Conservation (phyloP, 176 grass and related monocot genomes). For the Chloris gayana region DNA sequence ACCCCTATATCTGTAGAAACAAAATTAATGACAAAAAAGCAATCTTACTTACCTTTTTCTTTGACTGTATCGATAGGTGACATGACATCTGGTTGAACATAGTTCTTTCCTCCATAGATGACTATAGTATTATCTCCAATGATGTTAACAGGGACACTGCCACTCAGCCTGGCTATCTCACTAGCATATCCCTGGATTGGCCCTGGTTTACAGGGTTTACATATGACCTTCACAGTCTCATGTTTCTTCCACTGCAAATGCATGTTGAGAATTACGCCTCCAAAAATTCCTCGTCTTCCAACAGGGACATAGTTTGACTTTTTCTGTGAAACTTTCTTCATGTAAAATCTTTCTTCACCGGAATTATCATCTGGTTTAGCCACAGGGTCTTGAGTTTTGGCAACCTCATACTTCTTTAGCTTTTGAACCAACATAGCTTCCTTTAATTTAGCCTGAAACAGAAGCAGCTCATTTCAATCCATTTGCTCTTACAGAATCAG, state of each 20-base stretch:
- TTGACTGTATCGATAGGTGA: constrained; percentile 87
- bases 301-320: constrained; percentile 92
- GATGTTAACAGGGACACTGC: constrained; percentile 68
- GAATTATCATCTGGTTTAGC: constrained; percentile 60
- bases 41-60: constrained; percentile 71
- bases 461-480: not conserved
- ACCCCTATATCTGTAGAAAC: not conserved
- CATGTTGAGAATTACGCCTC: constrained; percentile 96
- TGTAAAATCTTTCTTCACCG: constrained; percentile 77
- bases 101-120: constrained; percentile 89
- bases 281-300: constrained; percentile 82
- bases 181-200: constrained; percentile 82
- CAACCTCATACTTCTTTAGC: constrained; percentile 79
- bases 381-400: constrained; percentile 66
- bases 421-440: constrained; percentile 77
- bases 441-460: constrained; percentile 82
- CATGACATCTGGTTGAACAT: constrained; percentile 94
- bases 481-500: not conserved
- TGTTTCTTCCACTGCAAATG: constrained; percentile 99
- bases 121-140: constrained; percentile 78
- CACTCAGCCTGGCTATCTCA: constrained; percentile 80
- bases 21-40: not conserved
- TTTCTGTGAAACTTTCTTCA: constrained; percentile 93
- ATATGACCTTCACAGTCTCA: constrained; percentile 91
- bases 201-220: constrained; percentile 83